Evolutionary conservation across 129 eudicot genomes (phyloP), one percentile per base, ranked within the genome.

Genomic region (Calendula officinalis): DNA sequence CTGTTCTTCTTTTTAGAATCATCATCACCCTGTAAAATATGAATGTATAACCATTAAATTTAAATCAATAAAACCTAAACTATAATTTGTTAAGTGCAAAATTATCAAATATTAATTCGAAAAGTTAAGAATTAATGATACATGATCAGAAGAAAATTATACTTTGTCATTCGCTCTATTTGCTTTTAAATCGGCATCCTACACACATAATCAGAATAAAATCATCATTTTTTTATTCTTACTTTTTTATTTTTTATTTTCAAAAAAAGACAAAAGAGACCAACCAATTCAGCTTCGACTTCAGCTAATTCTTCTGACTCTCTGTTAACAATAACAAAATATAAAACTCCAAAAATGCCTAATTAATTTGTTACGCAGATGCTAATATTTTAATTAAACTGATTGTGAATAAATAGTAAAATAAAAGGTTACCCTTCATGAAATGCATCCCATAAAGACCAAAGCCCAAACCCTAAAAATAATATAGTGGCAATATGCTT

Each of bases 381-480:
- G 59, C 50, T 45, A 64, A 37, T 45, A 16, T 59, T 55, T 3
- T 22, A 22, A 53, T 36, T 32, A 10, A 22, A 64, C 33, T 13
- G 22, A 45, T 1, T 41, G 56, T 32, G 16, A 57, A 50, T 9
- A 30, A 60, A 10, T 16, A 38, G 46, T 22, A 41, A 58, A 38
- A 5, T 7, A 59, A 40, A 64, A 12, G 16, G 46, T 64, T 84
- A 88, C 95, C 94, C 95, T 56, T 77, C 95, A 17, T 81, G 75
- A 75, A 85, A 85, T 44, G 91, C 98, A 76, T 91, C 98, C 98
- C 98, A 91, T 42, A 91, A 72, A 63, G 98, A 91, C 98, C 98
- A 92, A 22, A 91, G 40, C 33, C 98, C 98, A 55, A 91, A 92
- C 22, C 85, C 98, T 64, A 88, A 81, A 77, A 92, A 92, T 74